Evolutionary conservation across 1,284 basidiomycete genomes (phyloP).

Genomic region (Phaffia rhodozyma): DNA sequence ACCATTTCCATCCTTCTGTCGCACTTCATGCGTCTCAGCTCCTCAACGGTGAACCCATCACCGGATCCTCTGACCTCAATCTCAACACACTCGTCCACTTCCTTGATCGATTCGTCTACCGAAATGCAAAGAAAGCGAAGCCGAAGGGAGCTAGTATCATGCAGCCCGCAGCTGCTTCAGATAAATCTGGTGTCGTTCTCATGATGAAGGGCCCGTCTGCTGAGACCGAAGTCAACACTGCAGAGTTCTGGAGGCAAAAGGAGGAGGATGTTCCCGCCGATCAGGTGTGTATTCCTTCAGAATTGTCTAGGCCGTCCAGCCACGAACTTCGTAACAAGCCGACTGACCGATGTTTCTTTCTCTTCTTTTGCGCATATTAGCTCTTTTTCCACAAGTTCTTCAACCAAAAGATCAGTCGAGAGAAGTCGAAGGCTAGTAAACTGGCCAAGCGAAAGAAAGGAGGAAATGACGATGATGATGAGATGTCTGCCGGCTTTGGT

Average conservation of each 20-base stretch:
- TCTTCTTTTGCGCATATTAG: constrained; percentile 54
- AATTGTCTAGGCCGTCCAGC: neutral
- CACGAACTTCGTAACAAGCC: too few relatives aligned
- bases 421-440: constrained; percentile 42
- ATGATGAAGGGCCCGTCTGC: constrained; percentile 51
- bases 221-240: constrained; percentile 56
- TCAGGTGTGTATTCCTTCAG: constrained; percentile 46
- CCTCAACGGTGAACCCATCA: constrained; percentile 50
- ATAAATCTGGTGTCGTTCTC: constrained; percentile 51
- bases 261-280: constrained; percentile 73
- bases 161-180: constrained; percentile 75
- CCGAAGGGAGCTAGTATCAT: constrained; percentile 72
- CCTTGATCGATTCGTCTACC: constrained; percentile 81
- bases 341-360: constrained; percentile 24
- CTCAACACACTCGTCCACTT: constrained; percentile 89
- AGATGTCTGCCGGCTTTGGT: constrained; percentile 23
- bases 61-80: constrained; percentile 74
- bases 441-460: constrained; percentile 40
- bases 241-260: constrained; percentile 61
- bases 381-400: constrained; percentile 47
- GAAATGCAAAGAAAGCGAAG: constrained; percentile 79
- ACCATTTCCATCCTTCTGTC: constrained; percentile 86
- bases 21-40: constrained; percentile 77
- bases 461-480: constrained; percentile 29
- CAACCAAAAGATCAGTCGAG: constrained; percentile 42